Percentiles rank a stretch among this genome's conserved stretches.
phyloP scores from a whole-genome alignment of 1,284 basidiomycete genomes.

The Kalmanozyma brasiliensis region DNA sequence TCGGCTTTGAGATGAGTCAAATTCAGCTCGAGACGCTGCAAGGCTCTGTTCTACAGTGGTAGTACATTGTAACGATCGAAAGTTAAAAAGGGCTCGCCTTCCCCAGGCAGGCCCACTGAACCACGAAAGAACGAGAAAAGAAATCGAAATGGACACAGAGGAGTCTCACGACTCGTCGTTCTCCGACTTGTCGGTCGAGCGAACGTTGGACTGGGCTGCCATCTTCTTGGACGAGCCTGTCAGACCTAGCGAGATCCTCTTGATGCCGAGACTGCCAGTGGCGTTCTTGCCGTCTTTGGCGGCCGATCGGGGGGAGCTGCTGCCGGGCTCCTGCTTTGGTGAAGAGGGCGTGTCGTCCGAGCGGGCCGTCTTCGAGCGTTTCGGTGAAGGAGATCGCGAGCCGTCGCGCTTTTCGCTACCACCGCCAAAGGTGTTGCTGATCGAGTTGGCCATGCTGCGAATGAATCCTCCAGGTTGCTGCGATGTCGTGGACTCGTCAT shows the following conservation, averaged over 20 bases:
- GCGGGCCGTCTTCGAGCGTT: conserved; percentile 17
- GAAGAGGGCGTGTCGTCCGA: conserved; percentile 16
- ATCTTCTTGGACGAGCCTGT: conserved; percentile 46
- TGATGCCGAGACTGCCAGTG: conserved; percentile 29
- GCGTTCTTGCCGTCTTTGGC: conserved; percentile 22
- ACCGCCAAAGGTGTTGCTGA: conserved; percentile 36
- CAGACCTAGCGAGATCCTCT: conserved; percentile 47
- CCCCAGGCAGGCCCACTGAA: conserved; percentile 14
- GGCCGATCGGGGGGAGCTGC: conserved; percentile 5
- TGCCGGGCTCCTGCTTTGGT: conserved; percentile 13
- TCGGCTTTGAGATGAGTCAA: too few species aligned
- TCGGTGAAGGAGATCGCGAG: conserved; percentile 33
- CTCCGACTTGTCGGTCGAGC: conserved; percentile 34
- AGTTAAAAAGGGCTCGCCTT: conserved; percentile 5
- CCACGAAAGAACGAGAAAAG: conserved; percentile 5
- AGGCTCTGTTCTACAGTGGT: conserved; percentile 40
- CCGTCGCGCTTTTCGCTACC: conserved; percentile 21
- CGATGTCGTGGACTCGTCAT: conserved; percentile 8
- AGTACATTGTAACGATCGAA: conserved; percentile 25
- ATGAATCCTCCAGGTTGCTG: conserved; percentile 42
- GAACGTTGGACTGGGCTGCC: conserved; percentile 41
- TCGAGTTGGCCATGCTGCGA: conserved; percentile 41
- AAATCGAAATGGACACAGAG: too few species aligned
- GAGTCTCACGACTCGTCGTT: conserved; percentile 19
- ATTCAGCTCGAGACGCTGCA: too few species aligned